Evolutionary conservation across 306 rosid genomes (phyloP), one percentile per base, ranked within the genome.

Genomic region (Amphicarpaea edgeworthii): DNA sequence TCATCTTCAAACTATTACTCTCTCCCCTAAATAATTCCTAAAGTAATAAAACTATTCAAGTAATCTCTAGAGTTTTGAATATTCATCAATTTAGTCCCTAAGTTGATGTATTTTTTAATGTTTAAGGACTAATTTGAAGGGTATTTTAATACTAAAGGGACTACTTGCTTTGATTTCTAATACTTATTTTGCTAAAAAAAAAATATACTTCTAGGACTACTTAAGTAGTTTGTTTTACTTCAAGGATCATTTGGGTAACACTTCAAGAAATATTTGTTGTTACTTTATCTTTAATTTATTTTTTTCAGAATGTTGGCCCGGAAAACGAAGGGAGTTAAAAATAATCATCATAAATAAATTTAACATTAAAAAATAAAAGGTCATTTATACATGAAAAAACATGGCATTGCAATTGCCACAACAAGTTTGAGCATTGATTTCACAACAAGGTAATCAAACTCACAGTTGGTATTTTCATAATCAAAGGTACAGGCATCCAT

Each of bases 401-500:
- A 41, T 16, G 53, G 15, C 68, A 71, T 19, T 11, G 58, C n/a
- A 72, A 71, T 53, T 15, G 60, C 72, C 20, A 45, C 40, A 76
- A 53, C 41, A 59, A 15, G 66, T 37, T 66, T 57, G 51, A 72
- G 66, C 71, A 77, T 19, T 37, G 24, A 64, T 67, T 82, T 67
- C 78, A 30, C 30, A 28, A 59, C 66, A 58, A 71, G 42, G 43
- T 30, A 51, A 16, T 16, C 58, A 71, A 49, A 47, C 58, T 71
- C 73, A 60, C 17, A 6, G 57, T 34, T 47, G 19, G 43, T 28
- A 80, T 66, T 32, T 24, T 40, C 12, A 8, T 40, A 40, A 40
- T 26, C 40, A 26, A 55, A 58, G 58, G 11, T 47, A 57, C 37
- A 24, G 5, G 17, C 40, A 45, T 69, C 51, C 2, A 32, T 14